A percentile compares a stretch with the other conserved stretches of the same genome.
phyloP scores from a whole-genome alignment of 129 eudicot species.

The Deinandra increscens region DNA sequence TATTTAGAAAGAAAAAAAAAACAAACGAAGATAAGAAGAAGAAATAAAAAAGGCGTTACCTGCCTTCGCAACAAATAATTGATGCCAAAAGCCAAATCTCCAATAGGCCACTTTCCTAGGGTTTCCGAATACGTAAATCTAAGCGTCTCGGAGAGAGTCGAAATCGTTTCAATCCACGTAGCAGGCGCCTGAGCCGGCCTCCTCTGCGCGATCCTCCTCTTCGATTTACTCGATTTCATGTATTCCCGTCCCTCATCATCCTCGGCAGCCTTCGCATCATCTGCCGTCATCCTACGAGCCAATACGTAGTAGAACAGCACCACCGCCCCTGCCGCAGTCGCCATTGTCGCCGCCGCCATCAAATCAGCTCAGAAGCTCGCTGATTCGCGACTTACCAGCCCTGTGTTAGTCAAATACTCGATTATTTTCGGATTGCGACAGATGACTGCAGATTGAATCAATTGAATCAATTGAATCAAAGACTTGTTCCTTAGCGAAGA shows the following conservation, averaged over 20 bases:
- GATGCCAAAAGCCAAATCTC: conserved; percentile 94
- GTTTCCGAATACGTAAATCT: conserved; percentile 95
- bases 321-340: conserved; percentile 91
- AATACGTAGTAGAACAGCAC: conserved; percentile 67
- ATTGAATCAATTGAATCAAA: conserved; percentile 18
- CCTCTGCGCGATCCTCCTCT: conserved; percentile 64
- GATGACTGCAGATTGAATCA: conserved; percentile 19
- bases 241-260: conserved; percentile 48
- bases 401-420: background rate
- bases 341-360: conserved; percentile 93
- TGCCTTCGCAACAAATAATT: conserved; percentile 87
- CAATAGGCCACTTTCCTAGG: conserved; percentile 96
- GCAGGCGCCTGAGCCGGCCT: conserved; percentile 99
- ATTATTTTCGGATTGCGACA: background rate
- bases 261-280: conserved; percentile 27
- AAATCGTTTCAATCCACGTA: conserved; percentile 89
- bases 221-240: conserved; percentile 63
- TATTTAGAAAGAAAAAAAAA: conserved; percentile 3
- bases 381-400: conserved; percentile 14
- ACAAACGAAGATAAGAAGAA: background rate
- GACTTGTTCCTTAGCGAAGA: conserved; percentile 7
- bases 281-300: conserved; percentile 51
- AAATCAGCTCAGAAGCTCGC: conserved; percentile 23
- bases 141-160: conserved; percentile 81
- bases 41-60: conserved; percentile 37